Conservation (phyloP, 169 alveolate genomes). For the Plasmodium vinckei region DNA sequence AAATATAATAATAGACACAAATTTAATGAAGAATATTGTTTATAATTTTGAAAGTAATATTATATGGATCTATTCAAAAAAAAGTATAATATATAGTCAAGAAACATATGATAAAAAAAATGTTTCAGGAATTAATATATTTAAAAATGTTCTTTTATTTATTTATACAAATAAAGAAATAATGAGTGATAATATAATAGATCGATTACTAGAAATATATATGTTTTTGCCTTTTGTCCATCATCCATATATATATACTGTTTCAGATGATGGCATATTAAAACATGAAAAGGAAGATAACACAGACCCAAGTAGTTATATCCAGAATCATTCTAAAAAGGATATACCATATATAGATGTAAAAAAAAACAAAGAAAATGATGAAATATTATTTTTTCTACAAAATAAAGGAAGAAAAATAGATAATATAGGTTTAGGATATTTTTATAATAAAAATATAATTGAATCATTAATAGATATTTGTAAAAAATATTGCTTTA, state of each 20-base stretch:
- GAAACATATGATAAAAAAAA: slow-evolving; percentile 23
- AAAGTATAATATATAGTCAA: slow-evolving; percentile 26
- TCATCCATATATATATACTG: slow-evolving; percentile 67
- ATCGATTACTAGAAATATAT: slow-evolving; percentile 18
- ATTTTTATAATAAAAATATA: slow-evolving; percentile 33
- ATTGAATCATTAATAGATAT: slow-evolving; percentile 36
- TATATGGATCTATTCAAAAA: background rate
- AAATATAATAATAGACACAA: slow-evolving; percentile 5
- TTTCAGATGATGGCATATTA: background rate
- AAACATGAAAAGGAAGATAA: background rate
- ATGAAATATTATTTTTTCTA: background rate
- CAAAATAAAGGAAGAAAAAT: background rate
- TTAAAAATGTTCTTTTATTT: slow-evolving; percentile 59
- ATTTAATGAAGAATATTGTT: slow-evolving; percentile 20
- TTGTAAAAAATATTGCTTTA: slow-evolving; percentile 23
- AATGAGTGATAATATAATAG: slow-evolving; percentile 29
- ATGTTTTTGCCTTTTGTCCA: slow-evolving; percentile 24
- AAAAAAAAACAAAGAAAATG: background rate
- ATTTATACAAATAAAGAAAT: slow-evolving; percentile 15
- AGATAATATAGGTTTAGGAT: slow-evolving; percentile 24
- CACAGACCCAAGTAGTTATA: no score
- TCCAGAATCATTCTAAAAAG: no score
- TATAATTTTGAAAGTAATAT: slow-evolving; percentile 8
- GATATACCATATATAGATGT: no score
- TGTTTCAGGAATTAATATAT: slow-evolving; percentile 49